phyloP scores from a whole-genome alignment of 1,284 basidiomycete genomes.

The Ceratobasidium sp. region DNA sequence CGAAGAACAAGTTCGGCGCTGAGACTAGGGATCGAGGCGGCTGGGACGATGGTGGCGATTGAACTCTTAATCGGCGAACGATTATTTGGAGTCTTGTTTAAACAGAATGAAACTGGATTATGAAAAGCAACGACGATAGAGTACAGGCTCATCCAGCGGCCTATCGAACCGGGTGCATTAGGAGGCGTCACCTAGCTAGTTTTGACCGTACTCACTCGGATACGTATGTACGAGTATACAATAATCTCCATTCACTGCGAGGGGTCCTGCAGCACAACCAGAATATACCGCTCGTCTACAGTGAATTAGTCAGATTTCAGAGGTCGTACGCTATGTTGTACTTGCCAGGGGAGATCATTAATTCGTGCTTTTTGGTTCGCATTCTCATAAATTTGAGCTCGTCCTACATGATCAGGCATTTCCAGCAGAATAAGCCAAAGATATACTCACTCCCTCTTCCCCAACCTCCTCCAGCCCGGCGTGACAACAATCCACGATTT shows the following conservation, averaged over 20 bases:
- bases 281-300: constrained; percentile 79
- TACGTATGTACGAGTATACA: background rate
- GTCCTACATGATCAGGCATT: constrained; percentile 61
- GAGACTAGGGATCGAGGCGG: constrained; percentile 72
- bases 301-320: background rate
- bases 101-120: background rate
- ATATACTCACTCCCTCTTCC: constrained; percentile 60
- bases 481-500: constrained; percentile 80
- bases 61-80: background rate
- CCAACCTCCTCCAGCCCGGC: constrained; percentile 74
- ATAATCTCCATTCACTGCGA: constrained; percentile 43
- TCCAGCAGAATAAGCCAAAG: constrained; percentile 7
- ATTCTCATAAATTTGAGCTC: constrained; percentile 88
- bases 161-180: too few species aligned
- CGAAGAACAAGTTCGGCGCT: constrained; percentile 68
- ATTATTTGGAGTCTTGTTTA: background rate
- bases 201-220: too few species aligned
- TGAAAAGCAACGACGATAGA: background rate
- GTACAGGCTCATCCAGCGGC: background rate
- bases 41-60: constrained; percentile 57
- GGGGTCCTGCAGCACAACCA: constrained; percentile 85
- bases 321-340: constrained; percentile 41
- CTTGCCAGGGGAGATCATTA: constrained; percentile 92
- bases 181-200: too few species aligned
- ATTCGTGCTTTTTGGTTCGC: constrained; percentile 87